Conservation (phyloP, 164 flowering plant species). For the Nymphaea colorata region DNA sequence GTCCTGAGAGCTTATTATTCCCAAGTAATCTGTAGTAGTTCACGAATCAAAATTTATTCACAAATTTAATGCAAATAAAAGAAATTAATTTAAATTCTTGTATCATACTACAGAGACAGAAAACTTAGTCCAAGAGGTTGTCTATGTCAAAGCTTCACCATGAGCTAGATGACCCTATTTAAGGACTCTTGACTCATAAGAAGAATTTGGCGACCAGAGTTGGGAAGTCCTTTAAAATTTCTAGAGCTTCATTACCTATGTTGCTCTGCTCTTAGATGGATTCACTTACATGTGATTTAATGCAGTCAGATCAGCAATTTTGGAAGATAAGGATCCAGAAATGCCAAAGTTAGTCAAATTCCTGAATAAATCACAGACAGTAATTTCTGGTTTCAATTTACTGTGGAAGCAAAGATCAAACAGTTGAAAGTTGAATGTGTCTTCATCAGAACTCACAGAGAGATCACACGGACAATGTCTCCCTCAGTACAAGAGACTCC, state of each 20-base stretch:
- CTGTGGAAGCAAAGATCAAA: background rate
- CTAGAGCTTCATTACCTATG: no score
- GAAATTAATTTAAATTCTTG: no score
- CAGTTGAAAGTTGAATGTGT: background rate
- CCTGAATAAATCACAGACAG: conserved; percentile 19
- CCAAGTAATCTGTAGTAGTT: conserved; percentile 39
- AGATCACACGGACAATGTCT: conserved; percentile 27
- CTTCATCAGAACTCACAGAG: conserved; percentile 42
- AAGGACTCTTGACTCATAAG: no score
- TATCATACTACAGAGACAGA: no score
- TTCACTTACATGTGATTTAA: conserved; percentile 52
- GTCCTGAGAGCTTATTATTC: conserved; percentile 48
- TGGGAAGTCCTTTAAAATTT: no score
- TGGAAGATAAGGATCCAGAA: conserved; percentile 42
- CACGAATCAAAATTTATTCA: background rate
- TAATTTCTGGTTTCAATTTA: background rate
- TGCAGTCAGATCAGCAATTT: conserved; percentile 46
- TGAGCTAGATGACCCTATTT: no score
- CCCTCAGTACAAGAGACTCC: conserved; percentile 54
- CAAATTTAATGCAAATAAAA: no score
- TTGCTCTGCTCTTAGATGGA: no score
- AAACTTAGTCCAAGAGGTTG: no score
- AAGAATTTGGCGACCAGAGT: no score
- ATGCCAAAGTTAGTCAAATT: conserved; percentile 43
- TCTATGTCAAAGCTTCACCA: no score